Base-by-base conservation (phyloP, 345 rosid genomes). In the Carallia pectinifolia region DNA sequence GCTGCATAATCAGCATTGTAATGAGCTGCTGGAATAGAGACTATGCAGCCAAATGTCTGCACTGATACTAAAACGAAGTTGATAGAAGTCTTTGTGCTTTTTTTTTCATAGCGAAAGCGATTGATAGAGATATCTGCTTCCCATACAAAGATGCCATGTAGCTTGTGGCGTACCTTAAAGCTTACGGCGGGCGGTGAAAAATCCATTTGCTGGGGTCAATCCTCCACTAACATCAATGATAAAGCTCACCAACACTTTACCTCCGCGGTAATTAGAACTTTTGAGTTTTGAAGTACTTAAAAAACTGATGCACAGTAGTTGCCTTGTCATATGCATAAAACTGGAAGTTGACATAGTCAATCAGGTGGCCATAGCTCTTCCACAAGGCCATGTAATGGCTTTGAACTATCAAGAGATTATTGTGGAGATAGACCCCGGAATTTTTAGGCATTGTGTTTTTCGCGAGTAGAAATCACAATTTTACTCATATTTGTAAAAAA, bases 361-460 rank as follows among this genome's bases (percentile, higher is more conserved):
- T 23, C 12, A 55, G 5, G 15, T 55, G n/a, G 10, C 59, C 59
- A 29, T 23, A 23, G 30, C 59, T 55, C 7, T 12, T 55, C 59
- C 59, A 55, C 30, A 55, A 55, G 23, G 59, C 59, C 59, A 55
- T 23, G 59, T 55, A 55, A 55, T 6, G 30, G 59, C 58, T 55
- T 29, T 55, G 59, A n/a, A n/a, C n/a, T n/a, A n/a, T n/a, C n/a
- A n/a, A n/a, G n/a, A n/a, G n/a, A n/a, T n/a, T n/a, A n/a, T n/a
- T n/a, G n/a, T n/a, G n/a, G n/a, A n/a, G n/a, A n/a, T n/a, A n/a
- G n/a, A n/a, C n/a, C n/a, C n/a, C n/a, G n/a, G n/a, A n/a, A n/a
- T n/a, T n/a, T n/a, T n/a, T n/a, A n/a, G n/a, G n/a, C n/a, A n/a
- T n/a, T n/a, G n/a, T n/a, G n/a, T n/a, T n/a, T n/a, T n/a, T n/a